Evolutionary conservation across 169 alveolate genomes (phyloP), one percentile per base, ranked within the genome.

Genomic region (Plasmodium relictum): DNA sequence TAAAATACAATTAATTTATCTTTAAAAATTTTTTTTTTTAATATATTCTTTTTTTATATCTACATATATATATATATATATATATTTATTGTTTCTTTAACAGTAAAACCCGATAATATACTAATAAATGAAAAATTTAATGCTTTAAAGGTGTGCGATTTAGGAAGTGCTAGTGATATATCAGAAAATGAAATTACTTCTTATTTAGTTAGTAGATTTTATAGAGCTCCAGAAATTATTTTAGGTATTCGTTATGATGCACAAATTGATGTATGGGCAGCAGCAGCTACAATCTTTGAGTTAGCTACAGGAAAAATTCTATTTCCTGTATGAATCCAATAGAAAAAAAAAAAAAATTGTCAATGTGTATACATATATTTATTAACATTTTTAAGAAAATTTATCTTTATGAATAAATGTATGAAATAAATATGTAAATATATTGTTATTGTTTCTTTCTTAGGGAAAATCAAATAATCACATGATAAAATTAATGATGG

Each of bases 221-320:
- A 99, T 93, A 96, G 99, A 71, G 99, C 99, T 0, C 99, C 99
- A 7, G 99, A 99, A 93, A 97, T 99, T 59, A 96, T 98, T 56
- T 91, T 98, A 24, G 99, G 99, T 0, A 88, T 93, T 68, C 94
- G 95, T 39, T 97, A 96, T 89, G 99, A 97, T 78, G 88, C 93
- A 66, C 93, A 95, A 41, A 96, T 99, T 58, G 99, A 99, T 86
- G 95, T 98, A 37, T 98, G 99, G 99, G 95, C 98, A 45, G 97
- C 98, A 22, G 99, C 98, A 12, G 95, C 98, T 16, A 98, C 99
- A 0, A 93, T 99, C 16, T 98, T 94, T 92, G 99, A 99, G 92
- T 90, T 98, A 22, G 99, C 97, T 62, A 97, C 99, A n/a, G 99
- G 99, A 10, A 97, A 97, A 90, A 96, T 98, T 6, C 94, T 98